phyloP scores from a whole-genome alignment of 345 rosid species.

The Salix brachista region DNA sequence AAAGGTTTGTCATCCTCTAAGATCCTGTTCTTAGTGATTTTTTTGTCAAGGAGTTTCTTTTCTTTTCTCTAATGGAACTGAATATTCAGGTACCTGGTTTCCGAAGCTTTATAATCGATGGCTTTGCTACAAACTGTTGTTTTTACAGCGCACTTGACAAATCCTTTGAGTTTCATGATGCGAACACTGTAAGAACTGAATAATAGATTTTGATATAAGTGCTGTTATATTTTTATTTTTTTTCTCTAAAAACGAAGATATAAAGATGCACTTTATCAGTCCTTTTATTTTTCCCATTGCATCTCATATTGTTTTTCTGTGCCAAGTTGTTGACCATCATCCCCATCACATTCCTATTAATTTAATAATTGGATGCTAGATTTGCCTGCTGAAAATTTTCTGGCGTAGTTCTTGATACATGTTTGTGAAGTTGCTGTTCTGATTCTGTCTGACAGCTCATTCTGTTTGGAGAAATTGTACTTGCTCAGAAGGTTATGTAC shows the following conservation, averaged over 20 bases:
- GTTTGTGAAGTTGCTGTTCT: background rate
- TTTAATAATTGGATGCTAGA: background rate
- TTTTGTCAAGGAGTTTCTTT: background rate
- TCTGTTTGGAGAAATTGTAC: constrained; percentile 81
- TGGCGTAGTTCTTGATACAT: background rate
- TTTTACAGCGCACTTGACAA: constrained; percentile 77
- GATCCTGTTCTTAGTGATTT: background rate
- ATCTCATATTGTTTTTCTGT: background rate
- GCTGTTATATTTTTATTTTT: background rate
- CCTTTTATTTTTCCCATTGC: background rate
- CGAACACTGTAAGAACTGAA: constrained; percentile 65
- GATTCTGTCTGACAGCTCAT: constrained; percentile 46
- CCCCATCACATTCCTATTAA: background rate
- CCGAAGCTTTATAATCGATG: constrained; percentile 61
- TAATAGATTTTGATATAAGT: background rate
- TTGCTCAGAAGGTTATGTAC: constrained; percentile 89
- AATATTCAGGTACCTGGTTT: constrained; percentile 77
- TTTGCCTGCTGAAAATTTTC: background rate
- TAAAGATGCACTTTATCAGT: background rate
- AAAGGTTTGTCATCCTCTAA: constrained; percentile 38
- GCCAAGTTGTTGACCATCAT: background rate
- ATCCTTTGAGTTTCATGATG: constrained; percentile 84
- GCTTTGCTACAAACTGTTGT: constrained; percentile 77
- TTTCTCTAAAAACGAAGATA: background rate
- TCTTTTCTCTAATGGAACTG: constrained; percentile 11